Evolutionary conservation across 163 green algal species (phyloP), one percentile per base, ranked within the genome.

Genomic region (Scenedesmus sp.): DNA sequence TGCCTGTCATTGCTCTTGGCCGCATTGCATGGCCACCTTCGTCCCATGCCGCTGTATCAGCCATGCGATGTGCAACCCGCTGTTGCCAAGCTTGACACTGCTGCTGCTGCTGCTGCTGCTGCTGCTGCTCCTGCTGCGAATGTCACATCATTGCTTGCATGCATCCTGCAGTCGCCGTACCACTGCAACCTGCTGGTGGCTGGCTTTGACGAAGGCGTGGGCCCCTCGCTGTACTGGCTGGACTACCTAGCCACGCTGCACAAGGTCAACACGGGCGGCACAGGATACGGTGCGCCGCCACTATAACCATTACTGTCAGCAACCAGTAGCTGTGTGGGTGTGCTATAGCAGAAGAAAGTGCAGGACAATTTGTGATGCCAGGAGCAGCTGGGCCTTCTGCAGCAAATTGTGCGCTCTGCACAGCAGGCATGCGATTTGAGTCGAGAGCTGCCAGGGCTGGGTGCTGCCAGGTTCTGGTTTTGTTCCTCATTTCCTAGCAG

Each of bases 171-270:
- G 98, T 97, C 96, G 0, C 97, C 98, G 0, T 99, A 99, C 93
- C 93, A 98, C 60, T 96, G 94, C 91, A 99, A 99, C 95, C 90
- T 99, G 88, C 94, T 99, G 23, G 90, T 99, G 52, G 98, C 97
- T 9, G 98, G 98, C 0, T 99, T 96, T 91, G 98, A 99, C 91
- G 94, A 99, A 88, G 94, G 91, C 15, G 93, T 93, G 2, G 97
- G 97, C 0, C 93, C 98, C 2, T 95, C 96, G 0, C 94, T 99
- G 76, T 99, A 99, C 94, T 99, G 97, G 97, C 94, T 99, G 82
- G 98, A 99, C 95, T 99, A 99, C 95, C 95, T 99, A 55, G 98
- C 97, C 18, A 99, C 98, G 2, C 94, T 99, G 87, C 98, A 99
- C 96, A 98, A 98, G 92, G 97, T 99, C 94, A 99, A 99, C 95